A percentile compares a stretch with the other conserved stretches of the same genome.
Evolutionary conservation across 495 filamentous ascomycete genomes (phyloP).

Genomic region (Saxispiralis lemnorum): DNA sequence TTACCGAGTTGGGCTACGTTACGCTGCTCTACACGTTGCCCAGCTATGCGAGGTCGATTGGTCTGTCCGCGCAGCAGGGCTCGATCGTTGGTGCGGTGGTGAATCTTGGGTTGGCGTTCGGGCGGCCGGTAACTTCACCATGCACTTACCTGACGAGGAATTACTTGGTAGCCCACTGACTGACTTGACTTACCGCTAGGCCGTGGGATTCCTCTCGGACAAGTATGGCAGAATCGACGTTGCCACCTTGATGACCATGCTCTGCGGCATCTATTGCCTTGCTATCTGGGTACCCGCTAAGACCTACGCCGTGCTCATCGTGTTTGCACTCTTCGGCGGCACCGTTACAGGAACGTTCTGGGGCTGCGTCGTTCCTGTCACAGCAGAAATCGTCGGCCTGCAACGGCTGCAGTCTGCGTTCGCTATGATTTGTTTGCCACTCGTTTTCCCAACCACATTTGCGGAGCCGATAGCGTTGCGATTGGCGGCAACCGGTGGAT

Average conservation of each 20-base stretch:
- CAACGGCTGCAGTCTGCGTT: constrained; percentile 49
- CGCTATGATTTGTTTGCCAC: constrained; percentile 54
- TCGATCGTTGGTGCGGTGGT: constrained; percentile 52
- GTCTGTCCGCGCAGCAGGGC: constrained; percentile 45
- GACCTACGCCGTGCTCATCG: constrained; percentile 42
- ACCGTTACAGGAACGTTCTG: constrained; percentile 53
- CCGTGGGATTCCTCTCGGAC: constrained; percentile 50
- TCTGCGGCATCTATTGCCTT: constrained; percentile 41
- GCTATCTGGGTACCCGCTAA: constrained; percentile 51
- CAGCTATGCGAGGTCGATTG: constrained; percentile 44
- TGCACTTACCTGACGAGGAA: too few species aligned
- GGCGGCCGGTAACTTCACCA: constrained; percentile 34
- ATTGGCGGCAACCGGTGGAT: constrained; percentile 32
- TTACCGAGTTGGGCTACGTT: constrained; percentile 53
- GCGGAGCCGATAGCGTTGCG: constrained; percentile 52
- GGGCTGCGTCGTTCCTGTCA: constrained; percentile 54
- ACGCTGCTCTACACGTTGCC: constrained; percentile 52
- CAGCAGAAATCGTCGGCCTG: constrained; percentile 58
- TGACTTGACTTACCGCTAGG: too few species aligned
- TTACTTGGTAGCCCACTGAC: too few species aligned
- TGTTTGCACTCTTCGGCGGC: constrained; percentile 50
- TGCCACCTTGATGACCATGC: constrained; percentile 38
- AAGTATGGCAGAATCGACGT: constrained; percentile 46
- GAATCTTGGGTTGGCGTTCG: constrained; percentile 45
- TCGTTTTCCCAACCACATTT: constrained; percentile 50